Evolutionary conservation across 257 asterid genomes (phyloP).

Genomic region (Ilex asprella): DNA sequence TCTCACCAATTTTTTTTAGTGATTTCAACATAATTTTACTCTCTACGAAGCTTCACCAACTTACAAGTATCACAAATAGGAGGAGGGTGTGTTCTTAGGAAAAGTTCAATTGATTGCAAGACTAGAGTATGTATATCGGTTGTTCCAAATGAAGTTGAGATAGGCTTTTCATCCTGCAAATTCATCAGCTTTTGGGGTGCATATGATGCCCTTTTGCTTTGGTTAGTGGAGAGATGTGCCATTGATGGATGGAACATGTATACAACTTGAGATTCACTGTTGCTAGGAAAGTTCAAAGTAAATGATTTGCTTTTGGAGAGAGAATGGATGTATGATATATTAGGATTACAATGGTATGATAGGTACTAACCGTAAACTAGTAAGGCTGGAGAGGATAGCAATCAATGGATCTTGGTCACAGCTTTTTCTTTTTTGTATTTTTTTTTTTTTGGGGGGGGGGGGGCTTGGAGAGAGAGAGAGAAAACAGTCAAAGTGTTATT

Average conservation of each 20-base stretch:
- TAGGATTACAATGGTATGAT: too few relatives aligned
- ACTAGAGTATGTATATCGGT: constrained; percentile 11
- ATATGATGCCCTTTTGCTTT: constrained; percentile 54
- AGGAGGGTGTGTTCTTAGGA: background rate
- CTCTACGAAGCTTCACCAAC: background rate
- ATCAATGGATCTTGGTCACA: too few relatives aligned
- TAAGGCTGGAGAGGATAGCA: background rate
- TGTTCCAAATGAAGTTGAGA: constrained; percentile 8
- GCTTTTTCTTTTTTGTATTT: background rate
- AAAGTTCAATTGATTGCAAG: constrained; percentile 19
- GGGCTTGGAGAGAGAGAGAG: background rate
- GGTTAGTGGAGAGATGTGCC: constrained; percentile 43
- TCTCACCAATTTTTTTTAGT: background rate
- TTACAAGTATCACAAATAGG: background rate
- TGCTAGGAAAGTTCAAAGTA: constrained; percentile 8
- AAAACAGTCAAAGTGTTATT: background rate
- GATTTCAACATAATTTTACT: background rate
- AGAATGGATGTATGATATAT: background rate
- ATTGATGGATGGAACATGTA: constrained; percentile 47
- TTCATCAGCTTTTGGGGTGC: constrained; percentile 54
- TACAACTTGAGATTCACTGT: constrained; percentile 31
- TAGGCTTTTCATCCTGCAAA: constrained; percentile 52
- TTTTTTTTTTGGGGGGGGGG: too few relatives aligned
- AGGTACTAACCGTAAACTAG: background rate
- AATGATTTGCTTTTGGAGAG: background rate